Evolutionary conservation across 164 flowering plant genomes (phyloP).

Genomic region (Macadamia integrifolia): DNA sequence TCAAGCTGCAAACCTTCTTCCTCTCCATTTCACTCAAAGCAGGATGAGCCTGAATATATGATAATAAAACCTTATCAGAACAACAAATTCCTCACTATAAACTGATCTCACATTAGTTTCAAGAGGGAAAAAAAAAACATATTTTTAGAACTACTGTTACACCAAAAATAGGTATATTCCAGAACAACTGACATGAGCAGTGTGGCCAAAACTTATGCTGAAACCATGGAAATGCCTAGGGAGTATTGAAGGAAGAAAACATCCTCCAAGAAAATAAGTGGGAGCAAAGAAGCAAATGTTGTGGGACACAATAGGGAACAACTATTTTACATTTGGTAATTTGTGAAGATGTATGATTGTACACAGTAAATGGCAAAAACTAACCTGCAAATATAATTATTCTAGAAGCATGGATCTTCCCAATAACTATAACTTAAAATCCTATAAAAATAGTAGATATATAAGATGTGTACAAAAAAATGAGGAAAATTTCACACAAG

Average conservation of each 20-base stretch:
- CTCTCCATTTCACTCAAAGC: slow-evolving; percentile 69
- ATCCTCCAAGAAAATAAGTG: too few species aligned
- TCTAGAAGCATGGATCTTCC: not conserved
- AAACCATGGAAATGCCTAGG: too few species aligned
- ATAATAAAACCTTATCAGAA: not conserved
- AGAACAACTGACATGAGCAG: too few species aligned
- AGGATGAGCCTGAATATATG: slow-evolving; percentile 73
- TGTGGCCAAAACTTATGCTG: not conserved
- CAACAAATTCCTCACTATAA: not conserved
- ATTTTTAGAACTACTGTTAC: too few species aligned
- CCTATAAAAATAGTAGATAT: not conserved
- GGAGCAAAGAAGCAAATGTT: too few species aligned
- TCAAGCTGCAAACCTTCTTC: slow-evolving; percentile 86
- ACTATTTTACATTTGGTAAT: too few species aligned
- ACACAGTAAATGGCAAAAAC: not conserved
- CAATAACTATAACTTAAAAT: not conserved
- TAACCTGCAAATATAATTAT: not conserved
- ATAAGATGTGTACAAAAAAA: not conserved
- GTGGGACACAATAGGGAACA: too few species aligned
- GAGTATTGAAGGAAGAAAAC: too few species aligned
- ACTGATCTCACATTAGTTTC: not conserved
- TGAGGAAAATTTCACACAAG: not conserved
- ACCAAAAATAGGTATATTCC: not conserved
- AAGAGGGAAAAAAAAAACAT: too few species aligned
- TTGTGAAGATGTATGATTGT: not conserved